Base-by-base conservation (phyloP, 345 rosid species). In the Adansonia digitata region DNA sequence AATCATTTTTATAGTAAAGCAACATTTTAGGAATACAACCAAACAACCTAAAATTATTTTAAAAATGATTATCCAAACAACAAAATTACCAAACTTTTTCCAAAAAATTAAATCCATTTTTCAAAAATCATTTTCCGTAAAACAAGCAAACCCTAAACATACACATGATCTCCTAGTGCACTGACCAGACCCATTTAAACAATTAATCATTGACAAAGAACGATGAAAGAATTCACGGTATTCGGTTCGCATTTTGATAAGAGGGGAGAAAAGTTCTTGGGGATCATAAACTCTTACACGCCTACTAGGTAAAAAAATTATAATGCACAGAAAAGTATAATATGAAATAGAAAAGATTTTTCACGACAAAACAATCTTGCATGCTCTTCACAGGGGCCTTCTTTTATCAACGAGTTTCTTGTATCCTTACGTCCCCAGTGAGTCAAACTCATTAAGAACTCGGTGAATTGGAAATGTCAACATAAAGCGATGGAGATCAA, bases 401-500 rank as follows among this genome's bases (percentile, higher is more conserved):
- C 14, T 11, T 37, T 39, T 29, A 63, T 45, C 51, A 6, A 74
- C 49, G 45, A 61, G 29, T 45, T 69, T 62, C 64, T 40, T 31
- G 55, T 53, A 43, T 74, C 27, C 35, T 45, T 49, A 8, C 20
- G 68, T 56, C 40, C 57, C 60, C 53, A 3, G 34, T 37, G 73
- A 81, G 46, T 69, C 68, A 62, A 77, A 37, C 71, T 66, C 72
- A 49, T 20, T 31, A 57, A 57, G 31, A 43, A 74, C 72, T 57
- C 39, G 2, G 40, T 29, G 53, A 61, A 31, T 24, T 27, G 35
- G n/a, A 59, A 59, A 59, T 59, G 63, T 13, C 39, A 42, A 51
- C 60, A 0, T 49, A 35, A 46, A 14, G 42, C 14, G 43, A 20
- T 8, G 64, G 63, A 61, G 34, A 73, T 88, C 82, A 91, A 78